Base-by-base conservation (phyloP, 2,329 filamentous ascomycete species). In the Pyrenochaeta sp. region DNA sequence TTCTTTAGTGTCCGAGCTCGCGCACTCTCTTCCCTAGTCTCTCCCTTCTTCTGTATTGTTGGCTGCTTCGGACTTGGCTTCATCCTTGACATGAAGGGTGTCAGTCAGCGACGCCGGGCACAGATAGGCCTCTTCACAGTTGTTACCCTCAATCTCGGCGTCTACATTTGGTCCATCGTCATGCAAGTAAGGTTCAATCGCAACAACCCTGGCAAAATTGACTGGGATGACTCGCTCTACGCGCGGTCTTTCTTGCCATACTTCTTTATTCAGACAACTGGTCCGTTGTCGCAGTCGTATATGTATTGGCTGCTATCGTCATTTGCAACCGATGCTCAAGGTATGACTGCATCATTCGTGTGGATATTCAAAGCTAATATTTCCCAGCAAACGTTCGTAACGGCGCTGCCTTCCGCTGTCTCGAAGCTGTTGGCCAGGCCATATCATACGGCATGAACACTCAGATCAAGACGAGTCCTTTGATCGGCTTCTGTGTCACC, bases 21-120 rank as follows among this genome's bases (percentile, higher is more conserved):
- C 20, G 78, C 79, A 3, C 71, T 79, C 7, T 81, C 78, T 0
- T 79, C 78, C 2, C 72, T 81, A 9, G 63, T 81, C 21, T 81
- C 79, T 5, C 80, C 79, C 0, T 81, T 81, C 66, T 80, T 82
- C 61, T 82, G 80, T 73, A 81, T 81, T 21, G 66, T 81, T 31
- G 79, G 79, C 17, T 82, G 79, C 59, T 82, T 82, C 46, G 80
- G 78, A 36, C 76, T 81, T 4, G 79, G 79, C 1, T 82, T 81
- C 51, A 77, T 95, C 82, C 79, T 86, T 88, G 49, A 80, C 75
- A 64, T 90, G 85, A 49, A 96, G 76, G 21, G 89, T 86, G 58
- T 85, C 79, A 7, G 90, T 84, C 61, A 84, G 60, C 68, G 80
- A 7, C 77, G 79, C 17, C 74, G 80, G 11, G 80, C 79, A 14